Conservation (phyloP, 148 eudicot genomes). For the Chenopodium quinoa region DNA sequence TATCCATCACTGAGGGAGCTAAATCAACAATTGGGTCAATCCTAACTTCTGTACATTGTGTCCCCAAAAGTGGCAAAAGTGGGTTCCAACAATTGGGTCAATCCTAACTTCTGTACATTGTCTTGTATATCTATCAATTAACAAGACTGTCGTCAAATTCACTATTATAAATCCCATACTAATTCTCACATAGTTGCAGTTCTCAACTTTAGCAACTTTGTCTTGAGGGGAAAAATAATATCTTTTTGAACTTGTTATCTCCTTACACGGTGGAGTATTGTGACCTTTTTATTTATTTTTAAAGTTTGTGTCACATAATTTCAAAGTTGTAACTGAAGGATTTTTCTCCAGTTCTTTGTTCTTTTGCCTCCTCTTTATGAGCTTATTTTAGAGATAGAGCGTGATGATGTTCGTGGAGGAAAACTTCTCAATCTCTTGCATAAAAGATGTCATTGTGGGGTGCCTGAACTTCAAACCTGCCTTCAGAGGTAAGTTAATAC, state of each 20-base stretch:
- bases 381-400: slow-evolving; percentile 85
- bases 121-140: neutral
- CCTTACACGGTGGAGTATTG: neutral
- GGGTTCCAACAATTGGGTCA: neutral
- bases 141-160: neutral
- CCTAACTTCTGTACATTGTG: neutral
- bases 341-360: slow-evolving; percentile 74
- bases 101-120: neutral
- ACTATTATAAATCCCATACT: neutral
- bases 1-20: neutral
- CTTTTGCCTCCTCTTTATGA: slow-evolving; percentile 88
- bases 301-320: slow-evolving; percentile 9
- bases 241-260: neutral
- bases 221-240: neutral
- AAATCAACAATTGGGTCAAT: neutral
- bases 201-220: neutral
- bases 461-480: slow-evolving; percentile 92
- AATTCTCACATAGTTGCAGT: neutral
- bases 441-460: slow-evolving; percentile 96
- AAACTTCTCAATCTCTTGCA: slow-evolving; percentile 83
- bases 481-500: slow-evolving; percentile 62
- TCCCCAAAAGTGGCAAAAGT: neutral
- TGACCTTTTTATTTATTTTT: neutral
- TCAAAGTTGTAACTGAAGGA: slow-evolving; percentile 25
- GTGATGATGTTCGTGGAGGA: slow-evolving; percentile 75